These are phyloP conservation scores for Penicillium crystallinum DNA, from an alignment of 495 filamentous ascomycete genomes.

Conservation along the genomic window DNA sequence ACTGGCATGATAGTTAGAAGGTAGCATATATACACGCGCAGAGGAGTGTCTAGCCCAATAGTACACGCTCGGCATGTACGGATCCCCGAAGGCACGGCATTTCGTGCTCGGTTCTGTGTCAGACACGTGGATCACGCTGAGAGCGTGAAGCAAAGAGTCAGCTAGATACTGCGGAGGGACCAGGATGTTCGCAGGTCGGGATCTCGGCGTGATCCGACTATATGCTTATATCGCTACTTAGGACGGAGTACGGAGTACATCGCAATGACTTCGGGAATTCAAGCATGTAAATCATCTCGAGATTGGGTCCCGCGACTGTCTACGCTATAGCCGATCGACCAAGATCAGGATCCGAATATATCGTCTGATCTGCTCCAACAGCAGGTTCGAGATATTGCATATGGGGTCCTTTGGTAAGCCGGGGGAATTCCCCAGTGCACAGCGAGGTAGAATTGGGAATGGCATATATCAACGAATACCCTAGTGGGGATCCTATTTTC, in stretches of 20 bases:
- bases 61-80: background rate
- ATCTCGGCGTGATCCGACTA: background rate
- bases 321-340: background rate
- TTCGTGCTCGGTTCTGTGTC: background rate
- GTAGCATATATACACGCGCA: background rate
- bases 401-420: no score
- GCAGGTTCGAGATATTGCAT: no score
- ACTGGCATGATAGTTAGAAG: background rate
- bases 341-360: background rate
- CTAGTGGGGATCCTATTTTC: no score
- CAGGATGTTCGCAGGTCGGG: no score
- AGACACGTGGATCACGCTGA: slow-evolving; percentile 13
- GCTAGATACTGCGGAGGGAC: no score
- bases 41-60: slow-evolving; percentile 1
- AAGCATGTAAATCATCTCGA: background rate
- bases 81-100: slow-evolving; percentile 3
- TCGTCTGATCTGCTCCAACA: no score
- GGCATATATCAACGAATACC: no score
- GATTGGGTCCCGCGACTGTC: background rate
- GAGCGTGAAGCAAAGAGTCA: no score
- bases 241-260: background rate
- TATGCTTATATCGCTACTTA: background rate
- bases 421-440: no score
- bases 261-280: background rate
- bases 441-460: no score